phyloP scores from a whole-genome alignment of 208 protist species.

The Trypanosoma scelopori region DNA sequence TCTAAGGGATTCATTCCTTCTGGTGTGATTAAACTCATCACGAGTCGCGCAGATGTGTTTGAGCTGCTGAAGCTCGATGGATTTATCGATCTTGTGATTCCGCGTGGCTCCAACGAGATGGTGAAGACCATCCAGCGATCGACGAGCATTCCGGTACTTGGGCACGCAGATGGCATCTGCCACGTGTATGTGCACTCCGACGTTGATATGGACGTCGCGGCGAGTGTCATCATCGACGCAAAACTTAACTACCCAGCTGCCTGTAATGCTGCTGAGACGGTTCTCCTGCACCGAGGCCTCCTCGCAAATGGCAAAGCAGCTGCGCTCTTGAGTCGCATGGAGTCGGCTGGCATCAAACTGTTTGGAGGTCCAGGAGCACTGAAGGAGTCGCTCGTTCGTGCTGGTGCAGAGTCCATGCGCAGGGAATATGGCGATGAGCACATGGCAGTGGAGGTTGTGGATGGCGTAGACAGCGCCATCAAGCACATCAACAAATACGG shows the following conservation, averaged over 20 bases:
- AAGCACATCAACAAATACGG: conserved; percentile 86
- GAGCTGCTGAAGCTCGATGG: conserved; percentile 59
- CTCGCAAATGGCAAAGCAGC: conserved; percentile 28
- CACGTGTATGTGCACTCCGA: conserved; percentile 89
- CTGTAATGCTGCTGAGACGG: conserved; percentile 94
- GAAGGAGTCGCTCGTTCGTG: conserved; percentile 17
- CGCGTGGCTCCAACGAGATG: conserved; percentile 88
- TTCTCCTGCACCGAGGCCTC: conserved; percentile 79
- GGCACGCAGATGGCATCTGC: conserved; percentile 95
- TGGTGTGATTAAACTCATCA: conserved; percentile 60
- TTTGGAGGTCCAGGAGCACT: conserved; percentile 42
- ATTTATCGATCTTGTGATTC: conserved; percentile 93
- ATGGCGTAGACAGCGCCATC: conserved; percentile 65
- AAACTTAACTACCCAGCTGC: conserved; percentile 95
- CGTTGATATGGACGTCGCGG: conserved; percentile 64
- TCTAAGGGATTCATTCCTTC: conserved; percentile 30
- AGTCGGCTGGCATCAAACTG: conserved; percentile 54
- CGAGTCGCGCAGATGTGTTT: conserved; percentile 38
- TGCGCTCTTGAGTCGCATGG: conserved; percentile 40
- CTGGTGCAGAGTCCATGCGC: conserved; percentile 35
- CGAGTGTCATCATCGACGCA: conserved; percentile 70
- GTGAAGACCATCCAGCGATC: conserved; percentile 86
- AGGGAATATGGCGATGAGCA: conserved; percentile 65
- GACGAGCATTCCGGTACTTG: conserved; percentile 91
- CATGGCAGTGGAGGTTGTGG: conserved; percentile 34